Percentiles rank a stretch among this genome's conserved stretches.
Evolutionary conservation across 805 yeast species (phyloP).

Genomic region (Nadsonia fulvescens): DNA sequence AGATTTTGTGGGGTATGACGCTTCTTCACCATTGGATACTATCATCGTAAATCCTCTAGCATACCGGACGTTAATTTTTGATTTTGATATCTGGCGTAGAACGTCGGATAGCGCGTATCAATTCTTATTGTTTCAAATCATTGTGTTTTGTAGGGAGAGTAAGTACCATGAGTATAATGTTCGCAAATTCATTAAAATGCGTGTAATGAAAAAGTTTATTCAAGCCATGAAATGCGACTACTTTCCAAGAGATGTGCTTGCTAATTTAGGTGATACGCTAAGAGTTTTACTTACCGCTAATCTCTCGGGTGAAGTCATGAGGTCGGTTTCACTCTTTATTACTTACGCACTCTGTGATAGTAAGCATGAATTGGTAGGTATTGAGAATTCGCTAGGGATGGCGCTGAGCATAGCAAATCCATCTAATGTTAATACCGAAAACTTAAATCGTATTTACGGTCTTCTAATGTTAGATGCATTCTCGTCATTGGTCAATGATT

Average conservation of each 20-base stretch:
- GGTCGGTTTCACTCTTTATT: constrained; percentile 32
- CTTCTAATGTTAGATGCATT: constrained; percentile 3
- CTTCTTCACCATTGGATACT: constrained; percentile 33
- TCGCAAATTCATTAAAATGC: constrained; percentile 34
- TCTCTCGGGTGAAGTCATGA: constrained; percentile 35
- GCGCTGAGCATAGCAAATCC: too few relatives aligned
- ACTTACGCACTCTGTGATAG: constrained; percentile 28
- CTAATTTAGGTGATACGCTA: constrained; percentile 24
- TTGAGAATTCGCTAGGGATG: constrained; percentile 17
- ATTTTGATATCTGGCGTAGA: constrained; percentile 40
- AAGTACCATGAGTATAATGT: constrained; percentile 33
- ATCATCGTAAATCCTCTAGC: constrained; percentile 36
- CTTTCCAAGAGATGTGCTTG: constrained; percentile 22
- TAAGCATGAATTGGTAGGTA: constrained; percentile 9
- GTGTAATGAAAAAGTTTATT: constrained; percentile 26
- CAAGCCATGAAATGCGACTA: constrained; percentile 30
- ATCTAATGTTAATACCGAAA: neutral
- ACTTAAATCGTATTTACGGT: constrained; percentile 3
- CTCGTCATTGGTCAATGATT: too few relatives aligned
- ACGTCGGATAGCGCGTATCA: constrained; percentile 27
- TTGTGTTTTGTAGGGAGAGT: constrained; percentile 36
- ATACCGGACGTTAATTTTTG: constrained; percentile 40
- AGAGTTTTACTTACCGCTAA: constrained; percentile 26
- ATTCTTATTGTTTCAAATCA: constrained; percentile 39
- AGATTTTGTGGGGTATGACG: constrained; percentile 38